Evolutionary conservation across 2,329 filamentous ascomycete genomes (phyloP).

Genomic region (Exophiala oligosperma): DNA sequence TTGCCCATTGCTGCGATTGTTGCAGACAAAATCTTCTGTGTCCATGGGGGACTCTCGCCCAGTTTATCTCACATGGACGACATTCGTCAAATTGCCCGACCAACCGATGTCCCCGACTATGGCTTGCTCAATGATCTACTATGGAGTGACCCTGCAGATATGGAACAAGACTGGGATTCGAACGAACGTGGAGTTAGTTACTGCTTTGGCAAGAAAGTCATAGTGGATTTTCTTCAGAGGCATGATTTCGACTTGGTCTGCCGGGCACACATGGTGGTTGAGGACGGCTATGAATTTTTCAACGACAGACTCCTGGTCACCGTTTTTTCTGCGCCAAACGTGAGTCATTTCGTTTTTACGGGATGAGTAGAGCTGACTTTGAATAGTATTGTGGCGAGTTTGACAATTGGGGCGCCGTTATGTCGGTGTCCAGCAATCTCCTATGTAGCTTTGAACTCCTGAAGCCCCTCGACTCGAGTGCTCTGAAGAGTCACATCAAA

Average conservation of each 20-base stretch:
- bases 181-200: slow-evolving; percentile 97
- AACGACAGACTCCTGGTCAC: slow-evolving; percentile 93
- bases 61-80: slow-evolving; percentile 96
- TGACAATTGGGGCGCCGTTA: slow-evolving; percentile 98
- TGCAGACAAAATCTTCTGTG: slow-evolving; percentile 95
- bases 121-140: slow-evolving; percentile 91
- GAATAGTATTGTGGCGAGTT: slow-evolving; percentile 93
- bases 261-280: slow-evolving; percentile 97
- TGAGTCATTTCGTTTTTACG: slow-evolving; percentile 53
- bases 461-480: slow-evolving; percentile 93
- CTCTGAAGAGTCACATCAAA: slow-evolving; percentile 98
- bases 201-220: slow-evolving; percentile 97
- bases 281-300: slow-evolving; percentile 99
- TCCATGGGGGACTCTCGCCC: slow-evolving; percentile 91
- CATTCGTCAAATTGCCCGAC: slow-evolving; percentile 90
- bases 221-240: slow-evolving; percentile 88
- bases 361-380: background rate
- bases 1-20: slow-evolving; percentile 96
- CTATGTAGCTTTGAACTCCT: slow-evolving; percentile 96
- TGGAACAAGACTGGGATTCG: slow-evolving; percentile 97
- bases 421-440: slow-evolving; percentile 92
- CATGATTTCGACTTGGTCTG: slow-evolving; percentile 98
- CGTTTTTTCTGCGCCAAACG: slow-evolving; percentile 95
- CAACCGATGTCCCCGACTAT: slow-evolving; percentile 96
- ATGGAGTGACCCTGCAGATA: slow-evolving; percentile 97